Evolutionary conservation across 371 early-diverging fungal genomes (phyloP).

Genomic region (Mortierella sp.): DNA sequence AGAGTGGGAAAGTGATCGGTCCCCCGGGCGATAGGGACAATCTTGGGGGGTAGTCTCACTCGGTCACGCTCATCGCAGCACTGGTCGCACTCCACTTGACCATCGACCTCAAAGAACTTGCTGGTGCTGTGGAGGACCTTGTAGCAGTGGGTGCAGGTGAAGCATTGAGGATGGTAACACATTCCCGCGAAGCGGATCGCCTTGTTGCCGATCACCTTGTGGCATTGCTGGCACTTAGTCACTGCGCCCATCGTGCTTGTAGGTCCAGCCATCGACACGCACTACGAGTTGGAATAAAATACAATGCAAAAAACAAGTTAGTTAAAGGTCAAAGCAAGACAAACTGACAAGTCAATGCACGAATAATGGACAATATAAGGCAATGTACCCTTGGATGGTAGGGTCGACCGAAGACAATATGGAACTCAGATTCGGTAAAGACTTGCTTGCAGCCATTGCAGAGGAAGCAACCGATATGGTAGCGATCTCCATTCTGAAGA

Average conservation of each 20-base stretch:
- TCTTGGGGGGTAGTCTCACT: conserved; percentile 40
- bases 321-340: not conserved
- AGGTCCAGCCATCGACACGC: conserved; percentile 62
- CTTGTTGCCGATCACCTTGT: conserved; percentile 62
- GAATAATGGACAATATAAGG: conserved; percentile 13
- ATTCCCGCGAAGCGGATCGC: conserved; percentile 65
- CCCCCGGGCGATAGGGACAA: conserved; percentile 43
- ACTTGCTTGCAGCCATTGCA: conserved; percentile 75
- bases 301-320: conserved; percentile 20
- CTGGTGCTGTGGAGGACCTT: conserved; percentile 65
- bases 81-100: conserved; percentile 67
- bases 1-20: conserved; percentile 39
- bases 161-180: conserved; percentile 72
- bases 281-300: conserved; percentile 33
- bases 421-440: conserved; percentile 74
- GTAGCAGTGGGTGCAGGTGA: conserved; percentile 64
- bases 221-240: conserved; percentile 65
- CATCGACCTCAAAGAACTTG: conserved; percentile 70
- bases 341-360: not conserved
- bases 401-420: conserved; percentile 60
- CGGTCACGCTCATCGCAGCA: conserved; percentile 58
- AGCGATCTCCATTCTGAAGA: conserved; percentile 68
- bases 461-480: conserved; percentile 78
- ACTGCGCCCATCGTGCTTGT: conserved; percentile 44
- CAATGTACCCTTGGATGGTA: conserved; percentile 64